Evolutionary conservation across 306 rosid species (phyloP).

Genomic region (Canavalia gladiata): DNA sequence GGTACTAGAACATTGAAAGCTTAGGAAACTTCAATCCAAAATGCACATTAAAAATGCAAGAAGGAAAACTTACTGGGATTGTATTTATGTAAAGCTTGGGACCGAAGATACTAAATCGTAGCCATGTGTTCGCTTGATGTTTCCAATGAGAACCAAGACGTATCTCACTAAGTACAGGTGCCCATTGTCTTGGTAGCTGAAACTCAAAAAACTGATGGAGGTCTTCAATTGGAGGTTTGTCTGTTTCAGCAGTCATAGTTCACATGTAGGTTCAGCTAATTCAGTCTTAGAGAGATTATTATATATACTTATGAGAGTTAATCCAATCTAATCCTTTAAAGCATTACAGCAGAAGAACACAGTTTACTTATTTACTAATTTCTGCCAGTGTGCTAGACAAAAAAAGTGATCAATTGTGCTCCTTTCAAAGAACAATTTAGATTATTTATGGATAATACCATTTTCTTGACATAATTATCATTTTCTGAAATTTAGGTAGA

Average conservation of each 20-base stretch:
- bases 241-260: slow-evolving; percentile 57
- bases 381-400: neutral
- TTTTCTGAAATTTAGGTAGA: slow-evolving; percentile 21
- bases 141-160: slow-evolving; percentile 83
- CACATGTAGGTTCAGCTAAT: slow-evolving; percentile 20
- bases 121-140: slow-evolving; percentile 70
- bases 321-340: slow-evolving; percentile 1
- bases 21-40: slow-evolving; percentile 20
- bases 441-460: neutral
- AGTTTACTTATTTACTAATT: neutral
- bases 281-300: slow-evolving; percentile 27
- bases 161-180: slow-evolving; percentile 83
- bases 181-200: slow-evolving; percentile 94
- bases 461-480: slow-evolving; percentile 16
- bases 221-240: slow-evolving; percentile 82
- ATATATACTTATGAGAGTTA: neutral
- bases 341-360: neutral
- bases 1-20: neutral
- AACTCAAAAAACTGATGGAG: slow-evolving; percentile 92
- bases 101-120: slow-evolving; percentile 79
- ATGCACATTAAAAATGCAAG: slow-evolving; percentile 4
- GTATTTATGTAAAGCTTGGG: slow-evolving; percentile 89
- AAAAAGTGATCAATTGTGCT: slow-evolving; percentile 6
- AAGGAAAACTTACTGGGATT: slow-evolving; percentile 61
- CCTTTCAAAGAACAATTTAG: neutral